A percentile compares a stretch with the other conserved stretches of the same genome.
phyloP scores from a whole-genome alignment of 2,329 filamentous ascomycete genomes.

The Aureobasidium leucospermi region DNA sequence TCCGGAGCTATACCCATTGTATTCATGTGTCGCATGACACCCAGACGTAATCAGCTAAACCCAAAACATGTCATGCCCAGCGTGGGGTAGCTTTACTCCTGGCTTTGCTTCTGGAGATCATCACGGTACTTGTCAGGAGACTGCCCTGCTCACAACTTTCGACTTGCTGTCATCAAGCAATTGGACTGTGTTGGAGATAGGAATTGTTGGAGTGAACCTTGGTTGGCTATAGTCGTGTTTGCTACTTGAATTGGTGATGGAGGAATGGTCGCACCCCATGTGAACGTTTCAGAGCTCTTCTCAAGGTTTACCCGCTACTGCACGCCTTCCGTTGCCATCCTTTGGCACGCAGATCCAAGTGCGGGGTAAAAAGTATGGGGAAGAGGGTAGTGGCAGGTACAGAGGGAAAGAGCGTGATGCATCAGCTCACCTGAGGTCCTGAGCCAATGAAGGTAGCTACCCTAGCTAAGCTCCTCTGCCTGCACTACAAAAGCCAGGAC shows the following conservation, averaged over 20 bases:
- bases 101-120: conserved; percentile 2
- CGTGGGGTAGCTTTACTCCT: conserved; percentile 6
- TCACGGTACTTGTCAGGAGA: conserved; percentile 12
- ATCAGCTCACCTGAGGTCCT: background rate
- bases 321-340: conserved; percentile 8
- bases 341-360: conserved; percentile 8
- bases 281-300: conserved; percentile 3
- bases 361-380: conserved; percentile 12
- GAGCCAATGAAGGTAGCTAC: background rate
- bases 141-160: background rate
- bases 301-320: conserved; percentile 12
- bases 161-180: background rate
- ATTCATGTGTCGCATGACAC: conserved; percentile 10
- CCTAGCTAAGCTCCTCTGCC: conserved; percentile 2
- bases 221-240: background rate
- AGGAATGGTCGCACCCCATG: background rate
- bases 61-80: background rate
- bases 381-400: conserved; percentile 5
- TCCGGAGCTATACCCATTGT: background rate
- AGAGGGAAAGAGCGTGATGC: background rate
- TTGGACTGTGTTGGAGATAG: background rate
- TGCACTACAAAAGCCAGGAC: conserved; percentile 7
- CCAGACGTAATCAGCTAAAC: conserved; percentile 6
- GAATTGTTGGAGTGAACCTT: background rate
- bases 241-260: background rate